These are phyloP conservation scores for Venturia oleaginea DNA, from an alignment of 2,329 filamentous ascomycete genomes.

Conservation along the genomic window DNA sequence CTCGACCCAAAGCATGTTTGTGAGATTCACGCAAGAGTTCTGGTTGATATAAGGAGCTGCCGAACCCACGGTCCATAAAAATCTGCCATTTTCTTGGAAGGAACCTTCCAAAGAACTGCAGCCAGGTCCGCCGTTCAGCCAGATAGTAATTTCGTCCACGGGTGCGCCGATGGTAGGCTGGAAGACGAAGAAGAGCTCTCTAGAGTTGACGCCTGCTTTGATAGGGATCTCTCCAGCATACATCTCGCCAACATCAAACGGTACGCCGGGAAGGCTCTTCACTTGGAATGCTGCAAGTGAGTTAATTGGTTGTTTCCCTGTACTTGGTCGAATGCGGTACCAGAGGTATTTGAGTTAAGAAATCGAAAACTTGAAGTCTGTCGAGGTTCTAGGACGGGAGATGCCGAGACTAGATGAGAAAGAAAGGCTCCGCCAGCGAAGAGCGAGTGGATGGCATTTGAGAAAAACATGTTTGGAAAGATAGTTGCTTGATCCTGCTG, in stretches of 20 bases:
- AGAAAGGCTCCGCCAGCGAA: neutral
- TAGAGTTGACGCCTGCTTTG: slow-evolving; percentile 1
- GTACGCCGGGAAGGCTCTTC: slow-evolving; percentile 11
- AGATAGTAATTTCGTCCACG: slow-evolving; percentile 19
- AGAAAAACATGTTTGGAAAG: neutral
- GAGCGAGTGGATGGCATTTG: neutral
- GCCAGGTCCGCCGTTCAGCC: slow-evolving; percentile 20
- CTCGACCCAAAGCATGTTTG: slow-evolving; percentile 18
- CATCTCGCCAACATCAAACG: slow-evolving; percentile 15
- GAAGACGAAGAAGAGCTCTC: slow-evolving; percentile 17
- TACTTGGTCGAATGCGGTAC: neutral
- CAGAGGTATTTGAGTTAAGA: neutral
- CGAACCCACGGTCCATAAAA: slow-evolving; percentile 1
- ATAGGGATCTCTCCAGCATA: slow-evolving; percentile 14
- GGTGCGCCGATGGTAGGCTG: slow-evolving; percentile 18
- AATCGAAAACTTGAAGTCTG: neutral
- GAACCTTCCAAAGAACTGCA: slow-evolving; percentile 14
- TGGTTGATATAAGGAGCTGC: slow-evolving; percentile 10
- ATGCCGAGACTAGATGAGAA: neutral
- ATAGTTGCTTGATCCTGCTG: neutral
- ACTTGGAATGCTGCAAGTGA: slow-evolving; percentile 7
- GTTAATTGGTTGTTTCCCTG: neutral
- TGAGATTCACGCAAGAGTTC: slow-evolving; percentile 14
- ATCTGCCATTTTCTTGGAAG: slow-evolving; percentile 15
- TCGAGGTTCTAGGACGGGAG: neutral